phyloP scores from a whole-genome alignment of 2,329 filamentous ascomycete genomes.

The Cercospora brassicicola region DNA sequence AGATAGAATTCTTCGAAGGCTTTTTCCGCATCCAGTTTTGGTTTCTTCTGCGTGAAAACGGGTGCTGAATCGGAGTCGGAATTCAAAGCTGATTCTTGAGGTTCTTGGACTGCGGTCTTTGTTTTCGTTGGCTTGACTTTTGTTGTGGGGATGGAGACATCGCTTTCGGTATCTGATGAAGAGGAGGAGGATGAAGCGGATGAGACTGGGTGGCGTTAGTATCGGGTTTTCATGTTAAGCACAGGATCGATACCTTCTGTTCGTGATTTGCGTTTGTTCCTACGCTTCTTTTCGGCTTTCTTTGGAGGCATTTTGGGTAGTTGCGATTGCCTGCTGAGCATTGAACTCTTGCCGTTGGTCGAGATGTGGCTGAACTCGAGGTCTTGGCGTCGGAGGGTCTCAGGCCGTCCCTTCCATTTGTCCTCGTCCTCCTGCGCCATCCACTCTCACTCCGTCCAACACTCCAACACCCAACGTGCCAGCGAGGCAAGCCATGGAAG shows the following conservation, averaged over 20 bases:
- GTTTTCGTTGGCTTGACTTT: background rate
- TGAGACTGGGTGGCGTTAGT: slow-evolving; percentile 15
- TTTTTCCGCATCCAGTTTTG: slow-evolving; percentile 27
- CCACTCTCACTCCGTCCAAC: background rate
- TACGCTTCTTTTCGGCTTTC: slow-evolving; percentile 27
- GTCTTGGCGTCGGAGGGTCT: background rate
- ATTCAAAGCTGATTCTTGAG: background rate
- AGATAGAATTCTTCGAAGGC: slow-evolving; percentile 67
- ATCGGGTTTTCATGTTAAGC: too few species aligned
- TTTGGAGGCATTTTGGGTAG: slow-evolving; percentile 24
- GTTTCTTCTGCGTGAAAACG: slow-evolving; percentile 15
- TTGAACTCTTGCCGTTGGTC: background rate
- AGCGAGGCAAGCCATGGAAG: background rate
- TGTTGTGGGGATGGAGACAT: slow-evolving; percentile 3
- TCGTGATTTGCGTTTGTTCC: slow-evolving; percentile 31
- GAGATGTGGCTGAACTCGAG: background rate
- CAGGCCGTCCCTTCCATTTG: too few species aligned
- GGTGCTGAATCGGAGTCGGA: background rate
- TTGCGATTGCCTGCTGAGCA: background rate
- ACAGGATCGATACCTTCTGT: slow-evolving; percentile 24
- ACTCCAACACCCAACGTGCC: background rate
- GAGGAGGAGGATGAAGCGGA: slow-evolving; percentile 24
- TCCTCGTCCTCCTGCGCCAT: background rate
- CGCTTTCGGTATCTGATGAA: slow-evolving; percentile 25
- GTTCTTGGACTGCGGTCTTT: background rate